Conservation (phyloP, 176 grass and related monocot species). For the Zoysia pacifica region DNA sequence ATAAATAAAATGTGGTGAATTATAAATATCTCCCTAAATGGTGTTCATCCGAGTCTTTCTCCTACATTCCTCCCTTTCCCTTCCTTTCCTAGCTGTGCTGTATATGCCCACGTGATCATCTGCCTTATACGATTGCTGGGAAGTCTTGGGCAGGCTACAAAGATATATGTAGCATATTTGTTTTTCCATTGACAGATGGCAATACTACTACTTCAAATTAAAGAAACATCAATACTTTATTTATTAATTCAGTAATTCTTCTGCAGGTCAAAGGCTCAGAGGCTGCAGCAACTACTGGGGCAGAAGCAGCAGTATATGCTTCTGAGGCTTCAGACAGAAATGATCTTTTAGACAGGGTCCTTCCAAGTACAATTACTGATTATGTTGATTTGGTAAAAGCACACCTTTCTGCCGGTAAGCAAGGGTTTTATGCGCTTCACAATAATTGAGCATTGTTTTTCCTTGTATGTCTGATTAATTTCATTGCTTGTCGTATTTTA, state of each 20-base stretch:
- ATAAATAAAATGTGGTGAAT: conserved; percentile 1
- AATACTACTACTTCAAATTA: conserved; percentile 10
- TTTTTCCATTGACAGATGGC: neutral
- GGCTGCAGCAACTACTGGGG: conserved; percentile 88
- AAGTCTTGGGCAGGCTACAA: neutral
- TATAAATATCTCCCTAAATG: neutral
- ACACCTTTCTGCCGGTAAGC: conserved; percentile 95
- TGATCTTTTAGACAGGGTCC: conserved; percentile 81
- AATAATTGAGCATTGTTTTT: conserved; percentile 18
- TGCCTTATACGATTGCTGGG: conserved; percentile 9
- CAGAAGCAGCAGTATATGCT: conserved; percentile 93
- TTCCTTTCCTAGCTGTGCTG: neutral
- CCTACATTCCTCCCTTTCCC: neutral
- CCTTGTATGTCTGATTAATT: conserved; percentile 5
- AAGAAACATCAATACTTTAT: conserved; percentile 1
- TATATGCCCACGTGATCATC: neutral
- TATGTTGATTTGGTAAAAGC: conserved; percentile 85
- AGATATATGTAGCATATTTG: neutral
- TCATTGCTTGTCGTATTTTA: conserved; percentile 40
- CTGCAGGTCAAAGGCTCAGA: conserved; percentile 79
- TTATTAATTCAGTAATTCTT: conserved; percentile 33
- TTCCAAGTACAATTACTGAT: conserved; percentile 76
- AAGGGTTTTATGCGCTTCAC: neutral
- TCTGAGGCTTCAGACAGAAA: conserved; percentile 95
- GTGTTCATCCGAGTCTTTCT: neutral